Percentiles rank a stretch among this genome's conserved stretches.
Conservation (phyloP, 2,329 filamentous ascomycete species). For the Pezicula rhizophila region DNA sequence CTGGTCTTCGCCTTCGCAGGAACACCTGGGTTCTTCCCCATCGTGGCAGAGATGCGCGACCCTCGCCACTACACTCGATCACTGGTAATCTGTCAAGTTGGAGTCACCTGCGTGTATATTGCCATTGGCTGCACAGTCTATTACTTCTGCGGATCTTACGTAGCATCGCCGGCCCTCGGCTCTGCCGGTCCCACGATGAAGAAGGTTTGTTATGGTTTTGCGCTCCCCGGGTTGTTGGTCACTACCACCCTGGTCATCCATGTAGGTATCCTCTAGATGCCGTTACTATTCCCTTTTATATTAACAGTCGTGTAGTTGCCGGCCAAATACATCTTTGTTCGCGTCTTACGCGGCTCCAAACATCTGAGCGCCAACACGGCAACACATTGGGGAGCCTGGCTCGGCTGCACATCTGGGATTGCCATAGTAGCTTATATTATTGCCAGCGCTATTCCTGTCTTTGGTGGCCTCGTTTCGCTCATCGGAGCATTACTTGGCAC, state of each 20-base stretch:
- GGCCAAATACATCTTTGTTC: conserved; percentile 52
- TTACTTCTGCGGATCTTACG: conserved; percentile 54
- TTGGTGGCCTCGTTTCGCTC: conserved; percentile 45
- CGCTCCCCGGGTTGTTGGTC: conserved; percentile 47
- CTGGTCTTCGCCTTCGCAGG: conserved; percentile 56
- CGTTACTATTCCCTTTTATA: too few relatives aligned
- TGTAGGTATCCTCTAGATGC: too few relatives aligned
- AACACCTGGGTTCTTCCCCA: conserved; percentile 55
- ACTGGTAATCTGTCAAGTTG: conserved; percentile 51
- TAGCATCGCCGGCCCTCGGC: conserved; percentile 55
- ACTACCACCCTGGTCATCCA: conserved; percentile 36
- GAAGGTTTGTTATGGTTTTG: conserved; percentile 56
- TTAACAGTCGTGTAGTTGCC: too few relatives aligned
- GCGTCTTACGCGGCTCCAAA: conserved; percentile 42
- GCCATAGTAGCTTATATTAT: conserved; percentile 41
- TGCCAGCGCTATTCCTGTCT: conserved; percentile 48
- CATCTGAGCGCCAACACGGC: conserved; percentile 46
- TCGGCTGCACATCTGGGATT: conserved; percentile 37
- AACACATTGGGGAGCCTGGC: conserved; percentile 46
- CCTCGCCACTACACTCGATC: conserved; percentile 55
- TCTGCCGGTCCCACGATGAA: conserved; percentile 54
- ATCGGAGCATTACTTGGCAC: conserved; percentile 44
- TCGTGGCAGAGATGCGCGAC: conserved; percentile 59
- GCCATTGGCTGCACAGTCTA: conserved; percentile 47
- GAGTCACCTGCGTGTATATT: conserved; percentile 52